Conservation (phyloP, 176 grass and related monocot species). For the Phragmites australis region DNA sequence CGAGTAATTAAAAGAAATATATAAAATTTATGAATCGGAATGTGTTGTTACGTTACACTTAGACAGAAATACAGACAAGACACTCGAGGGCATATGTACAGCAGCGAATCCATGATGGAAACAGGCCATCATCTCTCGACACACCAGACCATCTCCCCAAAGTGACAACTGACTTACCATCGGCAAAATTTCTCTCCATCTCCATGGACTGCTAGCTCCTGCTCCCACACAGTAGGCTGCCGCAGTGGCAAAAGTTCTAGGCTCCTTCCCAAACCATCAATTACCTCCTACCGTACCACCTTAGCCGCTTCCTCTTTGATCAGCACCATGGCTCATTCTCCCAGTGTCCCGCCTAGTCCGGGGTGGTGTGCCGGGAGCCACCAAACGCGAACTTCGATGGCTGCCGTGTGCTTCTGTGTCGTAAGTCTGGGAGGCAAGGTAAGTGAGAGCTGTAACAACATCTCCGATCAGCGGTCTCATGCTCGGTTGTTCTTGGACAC, state of each 20-base stretch:
- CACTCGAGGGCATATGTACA: too few species aligned
- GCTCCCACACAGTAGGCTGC: neutral
- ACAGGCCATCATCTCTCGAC: too few species aligned
- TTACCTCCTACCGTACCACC: too few species aligned
- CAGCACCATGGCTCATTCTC: neutral
- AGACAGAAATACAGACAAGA: too few species aligned
- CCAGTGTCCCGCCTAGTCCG: neutral
- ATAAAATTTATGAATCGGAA: too few species aligned
- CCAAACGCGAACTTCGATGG: slow-evolving; percentile 16
- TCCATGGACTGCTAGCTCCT: neutral
- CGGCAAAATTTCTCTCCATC: slow-evolving; percentile 1
- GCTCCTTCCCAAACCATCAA: neutral
- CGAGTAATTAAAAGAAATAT: too few species aligned
- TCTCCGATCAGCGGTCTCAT: slow-evolving; percentile 84
- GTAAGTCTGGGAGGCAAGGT: slow-evolving; percentile 71
- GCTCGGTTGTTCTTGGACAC: slow-evolving; percentile 76
- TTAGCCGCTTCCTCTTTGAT: slow-evolving; percentile 30
- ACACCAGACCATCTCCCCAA: neutral
- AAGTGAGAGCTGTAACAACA: slow-evolving; percentile 74
- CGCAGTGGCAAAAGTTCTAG: slow-evolving; percentile 1
- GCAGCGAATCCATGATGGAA: too few species aligned
- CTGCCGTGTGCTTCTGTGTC: slow-evolving; percentile 38
- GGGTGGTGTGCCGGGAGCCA: slow-evolving; percentile 33
- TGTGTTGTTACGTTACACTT: too few species aligned
- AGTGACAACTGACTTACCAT: neutral